A percentile compares a stretch with the other conserved stretches of the same genome.
These are phyloP conservation scores for Penicillium nordicum DNA, from an alignment of 2,329 filamentous ascomycete species.

Conservation along the genomic window DNA sequence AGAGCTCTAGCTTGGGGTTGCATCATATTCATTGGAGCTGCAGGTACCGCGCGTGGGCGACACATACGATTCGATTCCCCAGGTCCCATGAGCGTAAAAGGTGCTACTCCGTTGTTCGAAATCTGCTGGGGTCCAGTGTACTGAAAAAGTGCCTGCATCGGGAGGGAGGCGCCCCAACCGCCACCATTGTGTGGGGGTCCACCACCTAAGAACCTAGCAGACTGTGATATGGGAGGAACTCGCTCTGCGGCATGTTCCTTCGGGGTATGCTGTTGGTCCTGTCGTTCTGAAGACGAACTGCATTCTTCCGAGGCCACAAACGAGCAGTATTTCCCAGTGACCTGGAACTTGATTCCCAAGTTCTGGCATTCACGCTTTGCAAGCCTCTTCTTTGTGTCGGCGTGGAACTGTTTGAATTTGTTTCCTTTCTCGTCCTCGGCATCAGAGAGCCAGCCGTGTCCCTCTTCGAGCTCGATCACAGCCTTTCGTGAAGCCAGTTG, in stretches of 20 bases:
- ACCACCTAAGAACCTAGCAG: too few species aligned
- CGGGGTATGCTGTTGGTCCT: neutral
- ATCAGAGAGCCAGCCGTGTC: slow-evolving; percentile 62
- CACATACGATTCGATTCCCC: too few species aligned
- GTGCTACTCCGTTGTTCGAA: neutral
- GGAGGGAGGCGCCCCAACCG: too few species aligned
- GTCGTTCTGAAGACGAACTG: neutral
- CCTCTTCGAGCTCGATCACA: slow-evolving; percentile 66
- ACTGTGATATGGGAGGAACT: neutral
- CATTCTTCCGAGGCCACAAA: slow-evolving; percentile 63
- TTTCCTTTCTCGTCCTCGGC: slow-evolving; percentile 47
- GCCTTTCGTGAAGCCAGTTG: slow-evolving; percentile 68
- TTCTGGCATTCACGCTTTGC: slow-evolving; percentile 64
- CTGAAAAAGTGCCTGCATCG: neutral
- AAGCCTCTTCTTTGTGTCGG: slow-evolving; percentile 56
- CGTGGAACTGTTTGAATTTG: slow-evolving; percentile 47
- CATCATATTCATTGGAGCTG: too few species aligned
- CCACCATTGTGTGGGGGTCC: neutral
- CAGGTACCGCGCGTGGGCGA: too few species aligned
- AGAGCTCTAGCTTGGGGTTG: too few species aligned
- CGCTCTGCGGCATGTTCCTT: neutral
- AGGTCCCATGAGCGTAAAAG: neutral
- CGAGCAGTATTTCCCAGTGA: slow-evolving; percentile 67
- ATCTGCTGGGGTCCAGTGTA: rapidly evolving
- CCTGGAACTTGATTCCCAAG: slow-evolving; percentile 63